Base-by-base conservation (phyloP, 768 basidiomycete species). In the Suillus spraguei region DNA sequence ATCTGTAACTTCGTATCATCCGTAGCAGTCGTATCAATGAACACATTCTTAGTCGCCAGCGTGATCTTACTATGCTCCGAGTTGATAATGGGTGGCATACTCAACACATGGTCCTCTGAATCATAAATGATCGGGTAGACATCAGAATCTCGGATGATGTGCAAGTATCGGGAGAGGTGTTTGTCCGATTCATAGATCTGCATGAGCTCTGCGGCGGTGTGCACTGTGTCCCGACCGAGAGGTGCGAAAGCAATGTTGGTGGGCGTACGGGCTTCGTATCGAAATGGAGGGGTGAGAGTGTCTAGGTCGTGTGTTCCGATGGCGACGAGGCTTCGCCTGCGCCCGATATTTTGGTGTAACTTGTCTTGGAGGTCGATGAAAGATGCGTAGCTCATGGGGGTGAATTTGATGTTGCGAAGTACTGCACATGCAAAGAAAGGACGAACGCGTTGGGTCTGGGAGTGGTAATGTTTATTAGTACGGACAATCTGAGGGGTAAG, bases 351-450 rank as follows among this genome's bases (percentile, higher is more conserved):
- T 72, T 96, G 92, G 74, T 99, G 97, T 58, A 99, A 83, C 77
- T 99, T 99, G 74, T 99, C 97, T 79, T 99, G 97, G n/a, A 99
- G 80, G 73, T 99, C 97, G 69, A 99, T 97, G 85, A 99, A 99
- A 65, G 94, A 95, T 32, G 91, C 92, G 73, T 99, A 99, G 44
- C 93, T 95, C 59, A 85, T 83, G 49, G 87, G 87, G 35, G 92
- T 94, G 80, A 99, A 96, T 68, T 87, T 88, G 71, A 98, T 78
- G 70, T 96, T 91, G 66, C 97, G 92, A 54, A 99, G 83, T 63
- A 99, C 81, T 11, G 95, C 96, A 62, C 90, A 90, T 6, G 94
- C 95, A 70, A 98, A 95, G 78, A 87, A 89, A 0, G 96, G 96
- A 67, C 97, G 87, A 68, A 99, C 86, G 77, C 85, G 83, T 59